Evolutionary conservation across 768 basidiomycete genomes (phyloP).

Genomic region (Strobilomyces dryophilus): DNA sequence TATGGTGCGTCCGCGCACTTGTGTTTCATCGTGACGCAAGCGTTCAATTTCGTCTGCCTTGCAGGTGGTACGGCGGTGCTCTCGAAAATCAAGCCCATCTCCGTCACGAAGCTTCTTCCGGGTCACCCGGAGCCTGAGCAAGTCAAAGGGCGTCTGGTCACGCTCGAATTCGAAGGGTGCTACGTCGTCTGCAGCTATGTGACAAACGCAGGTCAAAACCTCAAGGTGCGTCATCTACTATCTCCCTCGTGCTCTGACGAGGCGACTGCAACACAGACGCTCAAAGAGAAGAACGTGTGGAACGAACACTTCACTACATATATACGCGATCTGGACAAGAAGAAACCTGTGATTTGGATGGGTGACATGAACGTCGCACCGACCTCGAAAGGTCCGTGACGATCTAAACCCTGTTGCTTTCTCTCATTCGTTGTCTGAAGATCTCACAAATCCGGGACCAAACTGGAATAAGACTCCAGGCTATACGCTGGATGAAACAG

Average conservation of each 20-base stretch:
- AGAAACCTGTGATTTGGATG: conserved; percentile 84
- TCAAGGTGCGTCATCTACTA: conserved; percentile 52
- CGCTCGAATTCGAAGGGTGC: conserved; percentile 69
- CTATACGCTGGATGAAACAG: conserved; percentile 79
- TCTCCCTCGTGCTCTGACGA: neutral
- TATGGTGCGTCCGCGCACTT: conserved; percentile 49
- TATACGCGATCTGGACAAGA: conserved; percentile 65
- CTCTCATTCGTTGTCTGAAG: conserved; percentile 32
- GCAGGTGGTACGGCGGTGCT: conserved; percentile 81
- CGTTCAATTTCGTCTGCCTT: conserved; percentile 1
- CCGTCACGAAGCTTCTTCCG: conserved; percentile 62
- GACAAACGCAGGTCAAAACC: conserved; percentile 71
- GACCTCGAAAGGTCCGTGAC: conserved; percentile 54
- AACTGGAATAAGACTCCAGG: conserved; percentile 91
- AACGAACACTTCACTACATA: conserved; percentile 72
- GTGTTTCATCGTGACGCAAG: neutral
- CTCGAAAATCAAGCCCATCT: conserved; percentile 70
- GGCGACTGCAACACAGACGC: conserved; percentile 43
- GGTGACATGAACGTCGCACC: conserved; percentile 89
- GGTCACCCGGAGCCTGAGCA: conserved; percentile 61
- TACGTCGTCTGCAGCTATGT: conserved; percentile 81
- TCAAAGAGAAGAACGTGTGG: conserved; percentile 77
- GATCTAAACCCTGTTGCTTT: neutral
- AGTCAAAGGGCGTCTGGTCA: conserved; percentile 76
- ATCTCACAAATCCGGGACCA: conserved; percentile 60